Conservation (phyloP, 75 land plant species). For the Larix kaempferi region DNA sequence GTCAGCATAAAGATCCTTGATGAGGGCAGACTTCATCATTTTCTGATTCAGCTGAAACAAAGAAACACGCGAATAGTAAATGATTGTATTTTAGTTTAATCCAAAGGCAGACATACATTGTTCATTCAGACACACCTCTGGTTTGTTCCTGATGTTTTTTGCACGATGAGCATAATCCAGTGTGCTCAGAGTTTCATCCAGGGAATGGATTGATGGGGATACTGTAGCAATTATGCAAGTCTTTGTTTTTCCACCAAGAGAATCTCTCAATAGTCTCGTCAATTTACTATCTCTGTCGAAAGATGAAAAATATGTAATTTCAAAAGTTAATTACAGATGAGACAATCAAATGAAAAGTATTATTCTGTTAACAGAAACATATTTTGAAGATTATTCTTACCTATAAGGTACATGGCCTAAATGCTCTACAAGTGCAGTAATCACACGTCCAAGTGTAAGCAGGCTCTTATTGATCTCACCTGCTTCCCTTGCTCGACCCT, state of each 20-base stretch:
- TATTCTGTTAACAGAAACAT: background rate
- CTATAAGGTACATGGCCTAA: slow-evolving; percentile 77
- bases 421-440: slow-evolving; percentile 73
- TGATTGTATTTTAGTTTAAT: background rate
- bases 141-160: slow-evolving; percentile 75
- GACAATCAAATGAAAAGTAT: background rate
- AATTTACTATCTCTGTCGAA: slow-evolving; percentile 72
- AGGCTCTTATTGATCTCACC: slow-evolving; percentile 75
- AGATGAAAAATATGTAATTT: background rate
- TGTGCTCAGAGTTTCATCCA: slow-evolving; percentile 84
- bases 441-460: slow-evolving; percentile 68
- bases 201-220: slow-evolving; percentile 66
- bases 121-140: slow-evolving; percentile 44
- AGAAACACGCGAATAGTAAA: background rate
- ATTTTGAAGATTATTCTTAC: slow-evolving; percentile 11
- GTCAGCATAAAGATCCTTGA: slow-evolving; percentile 87
- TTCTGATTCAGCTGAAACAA: slow-evolving; percentile 84
- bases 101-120: slow-evolving; percentile 6
- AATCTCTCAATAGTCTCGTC: slow-evolving; percentile 72
- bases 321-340: background rate
- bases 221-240: slow-evolving; percentile 86
- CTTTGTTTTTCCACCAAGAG: slow-evolving; percentile 76
- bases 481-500: slow-evolving; percentile 79
- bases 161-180: slow-evolving; percentile 81
- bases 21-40: slow-evolving; percentile 94